phyloP scores from a whole-genome alignment of 2,329 filamentous ascomycete genomes.

The Neonectria punicea region DNA sequence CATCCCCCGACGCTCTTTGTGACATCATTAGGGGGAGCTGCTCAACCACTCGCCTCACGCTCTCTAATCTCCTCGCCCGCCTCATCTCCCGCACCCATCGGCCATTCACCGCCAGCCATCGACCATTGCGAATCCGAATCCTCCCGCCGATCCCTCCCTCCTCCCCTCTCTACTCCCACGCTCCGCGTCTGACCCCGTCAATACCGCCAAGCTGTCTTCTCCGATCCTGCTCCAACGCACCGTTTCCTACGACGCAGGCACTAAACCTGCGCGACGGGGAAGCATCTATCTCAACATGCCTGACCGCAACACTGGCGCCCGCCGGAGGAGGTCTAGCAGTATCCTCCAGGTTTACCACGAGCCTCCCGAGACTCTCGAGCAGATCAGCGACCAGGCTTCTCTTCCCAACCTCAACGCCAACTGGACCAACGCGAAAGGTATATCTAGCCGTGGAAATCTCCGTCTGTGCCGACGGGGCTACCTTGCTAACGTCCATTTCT shows the following conservation, averaged over 20 bases:
- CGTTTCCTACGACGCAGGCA: slow-evolving; percentile 89
- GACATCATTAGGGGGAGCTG: slow-evolving; percentile 45
- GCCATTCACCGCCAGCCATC: neutral
- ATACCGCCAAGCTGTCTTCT: slow-evolving; percentile 97
- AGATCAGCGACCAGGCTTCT: slow-evolving; percentile 95
- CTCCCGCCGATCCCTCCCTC: slow-evolving; percentile 19
- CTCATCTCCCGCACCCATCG: slow-evolving; percentile 27
- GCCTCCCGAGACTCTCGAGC: slow-evolving; percentile 94
- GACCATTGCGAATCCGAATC: slow-evolving; percentile 22
- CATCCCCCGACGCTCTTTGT: slow-evolving; percentile 38
- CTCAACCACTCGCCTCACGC: slow-evolving; percentile 21
- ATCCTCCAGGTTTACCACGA: slow-evolving; percentile 94
- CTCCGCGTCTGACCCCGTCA: slow-evolving; percentile 51
- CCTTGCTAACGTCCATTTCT: slow-evolving; percentile 30
- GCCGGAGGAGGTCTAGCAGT: slow-evolving; percentile 95
- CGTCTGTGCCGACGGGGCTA: slow-evolving; percentile 13
- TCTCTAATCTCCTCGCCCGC: slow-evolving; percentile 15
- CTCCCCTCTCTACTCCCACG: slow-evolving; percentile 16
- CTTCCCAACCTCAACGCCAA: slow-evolving; percentile 96
- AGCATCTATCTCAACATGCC: slow-evolving; percentile 68
- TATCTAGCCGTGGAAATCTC: slow-evolving; percentile 32
- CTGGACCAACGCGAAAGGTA: slow-evolving; percentile 99
- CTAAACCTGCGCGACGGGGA: slow-evolving; percentile 74
- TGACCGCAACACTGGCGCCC: slow-evolving; percentile 64
- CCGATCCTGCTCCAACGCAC: slow-evolving; percentile 86